phyloP scores from a whole-genome alignment of 208 protist species.

The Angomonas ambiguus region DNA sequence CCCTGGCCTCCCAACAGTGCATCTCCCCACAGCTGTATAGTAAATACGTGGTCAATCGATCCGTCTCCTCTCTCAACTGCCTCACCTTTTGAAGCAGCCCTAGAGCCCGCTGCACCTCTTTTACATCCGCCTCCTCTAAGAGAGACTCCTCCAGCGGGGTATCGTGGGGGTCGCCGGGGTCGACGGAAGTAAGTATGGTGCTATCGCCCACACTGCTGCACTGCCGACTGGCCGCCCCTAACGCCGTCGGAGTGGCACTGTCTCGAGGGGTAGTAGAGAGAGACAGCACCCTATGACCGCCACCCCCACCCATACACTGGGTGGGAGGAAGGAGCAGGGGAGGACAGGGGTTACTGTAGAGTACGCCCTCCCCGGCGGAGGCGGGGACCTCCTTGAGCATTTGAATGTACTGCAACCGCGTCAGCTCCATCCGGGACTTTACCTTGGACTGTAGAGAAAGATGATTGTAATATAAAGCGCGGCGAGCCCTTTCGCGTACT shows the following conservation, averaged over 20 bases:
- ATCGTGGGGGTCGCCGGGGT: too few relatives aligned
- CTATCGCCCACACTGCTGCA: too few relatives aligned
- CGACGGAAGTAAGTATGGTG: too few relatives aligned
- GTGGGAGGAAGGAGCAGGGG: neutral
- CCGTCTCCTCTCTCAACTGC: neutral
- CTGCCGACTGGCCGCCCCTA: too few relatives aligned
- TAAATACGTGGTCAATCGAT: neutral
- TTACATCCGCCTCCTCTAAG: neutral
- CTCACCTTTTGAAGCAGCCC: neutral
- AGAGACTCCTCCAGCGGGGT: neutral
- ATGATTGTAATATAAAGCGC: neutral
- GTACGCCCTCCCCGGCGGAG: neutral
- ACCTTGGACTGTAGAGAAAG: neutral
- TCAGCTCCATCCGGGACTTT: neutral
- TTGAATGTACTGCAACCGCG: neutral
- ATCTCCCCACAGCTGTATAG: neutral
- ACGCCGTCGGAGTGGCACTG: neutral
- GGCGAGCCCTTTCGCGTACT: neutral
- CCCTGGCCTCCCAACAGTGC: conserved; percentile 3
- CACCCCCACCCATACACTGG: too few relatives aligned
- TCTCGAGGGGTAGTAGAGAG: neutral
- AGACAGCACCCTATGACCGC: too few relatives aligned
- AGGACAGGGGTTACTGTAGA: neutral
- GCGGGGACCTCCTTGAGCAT: neutral
- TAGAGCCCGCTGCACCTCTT: neutral